Evolutionary conservation across 1,139 yeast species (phyloP).

Genomic region (Hansenula sp.): DNA sequence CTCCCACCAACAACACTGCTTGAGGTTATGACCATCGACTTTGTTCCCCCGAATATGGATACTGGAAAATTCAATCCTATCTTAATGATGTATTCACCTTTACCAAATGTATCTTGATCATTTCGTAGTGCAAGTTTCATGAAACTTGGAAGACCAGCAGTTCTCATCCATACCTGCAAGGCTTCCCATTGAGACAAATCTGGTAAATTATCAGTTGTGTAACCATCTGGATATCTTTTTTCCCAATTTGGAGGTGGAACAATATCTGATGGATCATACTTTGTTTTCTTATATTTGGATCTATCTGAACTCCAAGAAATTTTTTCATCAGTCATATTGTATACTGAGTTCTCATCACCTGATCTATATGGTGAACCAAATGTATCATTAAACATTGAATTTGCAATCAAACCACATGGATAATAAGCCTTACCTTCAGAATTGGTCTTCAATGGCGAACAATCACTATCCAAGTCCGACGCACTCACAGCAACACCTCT

Average conservation of each 20-base stretch:
- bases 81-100: constrained; percentile 59
- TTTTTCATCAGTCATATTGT: constrained; percentile 47
- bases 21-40: constrained; percentile 62
- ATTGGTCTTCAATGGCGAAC: constrained; percentile 55
- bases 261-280: constrained; percentile 51
- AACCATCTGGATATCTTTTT: constrained; percentile 63
- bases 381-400: constrained; percentile 72
- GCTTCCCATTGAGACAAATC: constrained; percentile 54
- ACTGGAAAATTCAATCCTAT: constrained; percentile 71
- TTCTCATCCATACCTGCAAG: constrained; percentile 81
- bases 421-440: constrained; percentile 51
- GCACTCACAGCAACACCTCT: constrained; percentile 55
- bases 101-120: constrained; percentile 40
- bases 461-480: constrained; percentile 45
- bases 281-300: constrained; percentile 54
- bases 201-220: constrained; percentile 61
- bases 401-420: constrained; percentile 81
- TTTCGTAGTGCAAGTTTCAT: constrained; percentile 64
- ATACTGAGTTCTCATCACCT: constrained; percentile 39
- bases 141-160: constrained; percentile 71
- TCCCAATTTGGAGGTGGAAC: constrained; percentile 82
- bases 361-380: constrained; percentile 42
- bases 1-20: constrained; percentile 70
- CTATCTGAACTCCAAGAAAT: constrained; percentile 70
- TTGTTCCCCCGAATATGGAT: constrained; percentile 63